phyloP scores from a whole-genome alignment of 1,284 basidiomycete species.

The Marasmius sp. region DNA sequence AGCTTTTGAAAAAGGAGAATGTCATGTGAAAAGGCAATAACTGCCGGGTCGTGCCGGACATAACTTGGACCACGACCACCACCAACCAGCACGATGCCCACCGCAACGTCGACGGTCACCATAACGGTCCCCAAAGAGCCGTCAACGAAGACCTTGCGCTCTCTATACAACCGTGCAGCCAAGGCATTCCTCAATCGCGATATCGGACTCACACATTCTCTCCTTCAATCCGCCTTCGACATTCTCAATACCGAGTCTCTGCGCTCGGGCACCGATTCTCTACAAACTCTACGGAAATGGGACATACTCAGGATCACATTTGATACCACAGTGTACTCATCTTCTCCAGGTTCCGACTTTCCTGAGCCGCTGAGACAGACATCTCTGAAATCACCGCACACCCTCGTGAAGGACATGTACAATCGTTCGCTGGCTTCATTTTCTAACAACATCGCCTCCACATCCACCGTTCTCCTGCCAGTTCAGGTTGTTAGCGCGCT shows the following conservation, averaged over 20 bases:
- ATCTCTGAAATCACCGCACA: constrained; percentile 56
- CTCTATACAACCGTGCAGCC: constrained; percentile 72
- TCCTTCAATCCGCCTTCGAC: constrained; percentile 66
- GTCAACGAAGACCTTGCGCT: constrained; percentile 47
- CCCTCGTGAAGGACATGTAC: constrained; percentile 56
- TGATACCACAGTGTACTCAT: constrained; percentile 68
- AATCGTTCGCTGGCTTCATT: constrained; percentile 66
- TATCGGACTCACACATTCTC: constrained; percentile 57
- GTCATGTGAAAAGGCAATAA: no score
- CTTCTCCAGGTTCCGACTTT: constrained; percentile 43
- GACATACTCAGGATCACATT: constrained; percentile 80
- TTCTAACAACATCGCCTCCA: constrained; percentile 44
- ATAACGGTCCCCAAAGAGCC: not conserved
- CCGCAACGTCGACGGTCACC: not conserved
- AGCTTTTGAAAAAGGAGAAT: no score
- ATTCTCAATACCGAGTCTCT: constrained; percentile 42
- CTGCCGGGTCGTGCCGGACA: no score
- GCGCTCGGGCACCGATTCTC: constrained; percentile 51
- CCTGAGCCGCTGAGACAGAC: constrained; percentile 51
- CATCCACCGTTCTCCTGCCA: constrained; percentile 61
- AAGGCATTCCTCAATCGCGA: constrained; percentile 75
- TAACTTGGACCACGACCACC: not conserved
- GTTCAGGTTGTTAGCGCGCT: constrained; percentile 67
- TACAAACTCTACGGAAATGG: constrained; percentile 79
- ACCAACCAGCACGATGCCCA: not conserved